Percentiles rank a stretch among this genome's conserved stretches.
Conservation (phyloP, 1,139 yeast genomes). For the Scheffersomyces segobiensis region DNA sequence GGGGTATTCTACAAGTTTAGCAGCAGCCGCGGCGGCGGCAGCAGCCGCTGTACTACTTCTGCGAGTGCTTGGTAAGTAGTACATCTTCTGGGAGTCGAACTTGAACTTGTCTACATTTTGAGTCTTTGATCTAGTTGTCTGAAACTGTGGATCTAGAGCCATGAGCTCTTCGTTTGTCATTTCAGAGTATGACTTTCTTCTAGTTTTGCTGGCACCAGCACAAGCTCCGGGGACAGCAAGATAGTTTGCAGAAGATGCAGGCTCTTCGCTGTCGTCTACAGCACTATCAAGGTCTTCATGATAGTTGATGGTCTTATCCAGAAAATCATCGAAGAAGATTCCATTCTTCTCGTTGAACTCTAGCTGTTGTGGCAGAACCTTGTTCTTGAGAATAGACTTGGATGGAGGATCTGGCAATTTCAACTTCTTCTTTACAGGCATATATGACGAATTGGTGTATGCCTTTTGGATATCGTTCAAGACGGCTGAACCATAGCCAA, state of each 20-base stretch:
- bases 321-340: constrained; percentile 8
- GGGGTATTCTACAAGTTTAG: constrained; percentile 21
- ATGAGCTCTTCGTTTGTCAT: constrained; percentile 67
- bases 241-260: constrained; percentile 7
- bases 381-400: constrained; percentile 44
- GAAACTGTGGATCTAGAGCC: constrained; percentile 59
- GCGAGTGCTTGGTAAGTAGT: constrained; percentile 25
- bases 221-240: constrained; percentile 2
- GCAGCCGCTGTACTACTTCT: constrained; percentile 14
- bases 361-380: constrained; percentile 33
- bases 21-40: constrained; percentile 9
- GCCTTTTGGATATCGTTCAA: constrained; percentile 17
- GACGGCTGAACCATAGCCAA: constrained; percentile 15
- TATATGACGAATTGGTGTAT: constrained; percentile 6
- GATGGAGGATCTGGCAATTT: constrained; percentile 35
- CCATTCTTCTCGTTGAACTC: constrained; percentile 17
- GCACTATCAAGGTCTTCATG: constrained; percentile 22
- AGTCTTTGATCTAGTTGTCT: constrained; percentile 30
- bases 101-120: constrained; percentile 39
- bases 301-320: constrained; percentile 19
- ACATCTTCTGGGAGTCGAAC: constrained; percentile 41
- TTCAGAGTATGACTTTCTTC: constrained; percentile 58
- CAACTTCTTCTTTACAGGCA: constrained; percentile 14
- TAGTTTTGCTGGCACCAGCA: constrained; percentile 9
- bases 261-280: constrained; percentile 1